Base-by-base conservation (phyloP, 2,329 filamentous ascomycete genomes). In the Calonectria pteridis region DNA sequence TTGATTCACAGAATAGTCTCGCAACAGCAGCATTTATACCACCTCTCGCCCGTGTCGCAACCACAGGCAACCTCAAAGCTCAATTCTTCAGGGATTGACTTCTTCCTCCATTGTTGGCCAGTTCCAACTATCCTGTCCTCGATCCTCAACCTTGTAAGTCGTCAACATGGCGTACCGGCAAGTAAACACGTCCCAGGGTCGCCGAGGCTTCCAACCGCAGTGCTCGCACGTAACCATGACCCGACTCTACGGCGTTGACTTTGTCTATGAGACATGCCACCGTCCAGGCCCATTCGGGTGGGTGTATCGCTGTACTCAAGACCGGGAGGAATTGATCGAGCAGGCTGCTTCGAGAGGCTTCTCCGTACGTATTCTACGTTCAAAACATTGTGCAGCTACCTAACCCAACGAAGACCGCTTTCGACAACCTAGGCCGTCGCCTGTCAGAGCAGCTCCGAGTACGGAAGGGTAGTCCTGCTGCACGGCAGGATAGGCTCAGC, bases 221-320 rank as follows among this genome's bases (percentile, higher is more conserved):
- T 95, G 94, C 83, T 94, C 91, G 3, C 94, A 96, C 80, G 84
- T 91, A 58, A 91, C 88, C 69, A 92, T 95, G 89, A 90, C 91
- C 13, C 91, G 93, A 33, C 83, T 94, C 55, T 94, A 92, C 78
- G 89, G 88, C 40, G 72, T 84, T 26, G 81, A 87, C 33, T 82
- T 86, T 59, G 80, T 82, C 23, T 97, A 94, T 84, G 84, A 88
- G 10, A 80, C 87, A 29, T 97, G 94, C 78, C 85, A 85, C 49
- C 84, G 85, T 50, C 82, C 83, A 1, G 90, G 93, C 0, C 84
- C 87, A 20, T 87, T 93, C 67, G 93, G 94, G 31, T 97, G 93
- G 90, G 84, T 97, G 28, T 97, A 94, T 82, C 87, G 89, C 73
- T 97, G 95, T 83, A 90, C 88, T 16, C 91, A 94, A 81, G 94